Evolutionary conservation across 2,329 filamentous ascomycete genomes (phyloP), one percentile per base, ranked within the genome.

Genomic region (Aspergillus texensis): DNA sequence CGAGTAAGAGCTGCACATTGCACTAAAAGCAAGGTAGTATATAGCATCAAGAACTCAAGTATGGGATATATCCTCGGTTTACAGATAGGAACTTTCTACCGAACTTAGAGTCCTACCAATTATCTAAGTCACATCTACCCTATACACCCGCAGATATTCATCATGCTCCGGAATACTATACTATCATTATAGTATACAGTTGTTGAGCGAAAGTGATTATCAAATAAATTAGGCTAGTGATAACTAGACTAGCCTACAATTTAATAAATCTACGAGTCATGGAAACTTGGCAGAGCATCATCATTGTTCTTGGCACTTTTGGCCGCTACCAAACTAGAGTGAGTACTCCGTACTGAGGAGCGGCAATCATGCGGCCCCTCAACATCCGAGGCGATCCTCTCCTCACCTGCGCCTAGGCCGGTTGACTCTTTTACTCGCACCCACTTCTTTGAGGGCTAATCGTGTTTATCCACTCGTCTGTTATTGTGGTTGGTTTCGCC

Each of bases 361-460:
- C 62, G 65, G 60, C 56, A 66, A 59, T 64, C 59, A 60, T 61
- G 53, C 60, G 57, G 60, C 64, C 63, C 68, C 63, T 67, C 70
- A 71, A 68, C 65, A 66, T 66, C 70, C 67, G 64, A 68, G 67
- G 62, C 67, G 67, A 65, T 71, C 68, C 65, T 66, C 62, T 54
- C 64, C 67, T 63, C 66, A 46, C 59, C 60, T 60, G 59, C 52
- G 24, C 53, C 55, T 58, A 43, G 45, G 58, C 61, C 46, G 57
- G 64, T 62, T 61, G 61, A 61, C 63, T 64, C 62, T 68, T 65
- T 63, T 58, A 45, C 56, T 45, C 53, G 48, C 58, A 46, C 56
- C 28, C 60, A 57, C 60, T 58, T 54, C 41, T 41, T 43, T 28
- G 50, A 46, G 41, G 34, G 46, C 45, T 39, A 21, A 61, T 36